Evolutionary conservation across 78 protist genomes (phyloP).

Genomic region (Speleostelium caveatum): DNA sequence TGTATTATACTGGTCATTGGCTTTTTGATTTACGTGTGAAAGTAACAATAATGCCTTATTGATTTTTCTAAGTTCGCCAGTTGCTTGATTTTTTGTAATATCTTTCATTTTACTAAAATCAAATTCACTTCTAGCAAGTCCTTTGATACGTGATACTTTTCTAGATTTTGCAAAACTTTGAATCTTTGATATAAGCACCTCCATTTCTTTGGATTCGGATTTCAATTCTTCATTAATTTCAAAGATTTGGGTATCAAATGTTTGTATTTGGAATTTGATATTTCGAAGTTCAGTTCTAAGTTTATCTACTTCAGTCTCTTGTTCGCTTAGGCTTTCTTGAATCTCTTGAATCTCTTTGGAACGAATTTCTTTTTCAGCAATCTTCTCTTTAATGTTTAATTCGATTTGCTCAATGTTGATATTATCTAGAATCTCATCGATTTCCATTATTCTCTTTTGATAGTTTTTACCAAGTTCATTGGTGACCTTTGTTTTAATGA

Average conservation of each 20-base stretch:
- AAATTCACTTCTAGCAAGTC: neutral
- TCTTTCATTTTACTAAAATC: constrained; percentile 20
- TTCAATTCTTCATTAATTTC: neutral
- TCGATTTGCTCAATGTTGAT: neutral
- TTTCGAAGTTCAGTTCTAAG: neutral
- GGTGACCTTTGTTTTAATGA: constrained; percentile 2
- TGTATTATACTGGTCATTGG: constrained; percentile 94
- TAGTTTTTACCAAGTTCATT: constrained; percentile 38
- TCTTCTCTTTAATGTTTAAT: no score
- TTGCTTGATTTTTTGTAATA: constrained; percentile 5
- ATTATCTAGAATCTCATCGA: neutral
- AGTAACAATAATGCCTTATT: constrained; percentile 82
- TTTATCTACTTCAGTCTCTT: neutral
- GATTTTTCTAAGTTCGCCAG: neutral
- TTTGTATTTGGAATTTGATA: neutral
- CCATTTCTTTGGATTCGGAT: constrained; percentile 11
- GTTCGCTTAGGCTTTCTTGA: neutral
- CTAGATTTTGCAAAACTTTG: neutral
- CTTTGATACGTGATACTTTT: neutral
- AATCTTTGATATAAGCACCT: neutral
- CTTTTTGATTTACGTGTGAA: constrained; percentile 97
- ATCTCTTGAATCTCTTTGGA: neutral
- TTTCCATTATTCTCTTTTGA: constrained; percentile 21
- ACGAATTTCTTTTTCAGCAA: neutral
- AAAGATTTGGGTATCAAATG: neutral